A percentile compares a stretch with the other conserved stretches of the same genome.
Conservation (phyloP, 768 basidiomycete genomes). For the Tylopilus sp. region DNA sequence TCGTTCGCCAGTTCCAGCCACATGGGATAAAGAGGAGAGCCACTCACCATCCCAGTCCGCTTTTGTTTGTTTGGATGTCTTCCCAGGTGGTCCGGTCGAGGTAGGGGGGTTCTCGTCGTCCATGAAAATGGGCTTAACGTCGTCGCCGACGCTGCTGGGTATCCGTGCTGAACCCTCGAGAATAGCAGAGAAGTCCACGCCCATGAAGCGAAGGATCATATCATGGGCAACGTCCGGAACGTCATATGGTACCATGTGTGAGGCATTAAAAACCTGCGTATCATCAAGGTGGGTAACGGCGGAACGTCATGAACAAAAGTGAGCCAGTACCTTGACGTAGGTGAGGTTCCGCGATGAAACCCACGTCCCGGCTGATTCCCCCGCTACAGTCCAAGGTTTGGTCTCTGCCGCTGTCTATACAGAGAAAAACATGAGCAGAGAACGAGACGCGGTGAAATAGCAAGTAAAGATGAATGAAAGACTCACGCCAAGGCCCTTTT, state of each 20-base stretch:
- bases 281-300: not conserved
- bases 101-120: slow-evolving; percentile 40
- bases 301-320: not conserved
- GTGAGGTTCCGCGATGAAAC: slow-evolving; percentile 85
- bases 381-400: slow-evolving; percentile 73
- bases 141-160: slow-evolving; percentile 74
- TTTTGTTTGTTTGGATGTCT: slow-evolving; percentile 73
- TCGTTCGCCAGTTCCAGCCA: not conserved
- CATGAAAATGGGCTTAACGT: slow-evolving; percentile 61
- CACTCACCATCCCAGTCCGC: slow-evolving; percentile 86
- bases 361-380: slow-evolving; percentile 85
- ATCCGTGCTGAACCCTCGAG: slow-evolving; percentile 78
- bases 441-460: not conserved
- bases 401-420: slow-evolving; percentile 63
- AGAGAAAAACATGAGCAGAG: not conserved
- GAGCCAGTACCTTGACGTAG: slow-evolving; percentile 70
- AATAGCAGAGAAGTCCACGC: slow-evolving; percentile 79
- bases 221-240: slow-evolving; percentile 87
- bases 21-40: not conserved
- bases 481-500: slow-evolving; percentile 77
- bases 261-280: slow-evolving; percentile 79
- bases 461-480: not conserved
- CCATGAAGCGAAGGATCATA: slow-evolving; percentile 98
- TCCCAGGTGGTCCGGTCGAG: slow-evolving; percentile 38
- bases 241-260: slow-evolving; percentile 94